Base-by-base conservation (phyloP, 495 filamentous ascomycete species). In the Xylaria flabelliformis region DNA sequence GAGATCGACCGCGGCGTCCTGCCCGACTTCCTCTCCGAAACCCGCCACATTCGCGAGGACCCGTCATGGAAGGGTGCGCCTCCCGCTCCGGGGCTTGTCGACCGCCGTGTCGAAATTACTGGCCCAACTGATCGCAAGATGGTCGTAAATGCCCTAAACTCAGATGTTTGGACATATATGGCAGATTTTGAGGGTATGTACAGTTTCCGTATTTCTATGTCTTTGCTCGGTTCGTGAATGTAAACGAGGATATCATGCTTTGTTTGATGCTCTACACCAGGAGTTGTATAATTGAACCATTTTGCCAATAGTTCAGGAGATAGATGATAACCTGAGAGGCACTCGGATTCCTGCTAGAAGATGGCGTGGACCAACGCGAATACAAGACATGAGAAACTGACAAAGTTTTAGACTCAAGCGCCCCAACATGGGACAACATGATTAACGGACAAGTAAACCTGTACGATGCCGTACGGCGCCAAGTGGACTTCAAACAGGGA, bases 401-500 rank as follows among this genome's bases (percentile, higher is more conserved):
- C 51, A 17, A 34, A 15, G 2, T 24, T 21, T 48, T 74, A 97
- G 96, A 99, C 81, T 98, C 96, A 4, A 97, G 89, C 81, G 96
- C 97, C 32, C 96, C 96, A 41, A 98, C 96, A 32, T 99, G 96
- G 96, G 94, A 97, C 62, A 99, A 98, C 87, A 98, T 99, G 95
- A 90, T 98, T 84, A 96, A 96, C 80, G 96, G 96, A 67, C 96
- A 99, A 86, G 91, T 98, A 66, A 99, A 99, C 85, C 87, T 99
- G 71, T 97, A 98, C 85, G 96, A 99, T 78, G 97, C 97, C 68
- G 93, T 97, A 76, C 94, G 96, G 71, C 90, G 90, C 69, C 93
- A 97, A 83, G 90, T 98, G 75, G 96, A 99, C 85, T 98, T 98
- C 88, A 97, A 97, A 86, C 91, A 93, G 76, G 94, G 94, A 64